These are phyloP conservation scores for Cardamine resedifolia DNA, from an alignment of 345 rosid genomes.

Conservation along the genomic window DNA sequence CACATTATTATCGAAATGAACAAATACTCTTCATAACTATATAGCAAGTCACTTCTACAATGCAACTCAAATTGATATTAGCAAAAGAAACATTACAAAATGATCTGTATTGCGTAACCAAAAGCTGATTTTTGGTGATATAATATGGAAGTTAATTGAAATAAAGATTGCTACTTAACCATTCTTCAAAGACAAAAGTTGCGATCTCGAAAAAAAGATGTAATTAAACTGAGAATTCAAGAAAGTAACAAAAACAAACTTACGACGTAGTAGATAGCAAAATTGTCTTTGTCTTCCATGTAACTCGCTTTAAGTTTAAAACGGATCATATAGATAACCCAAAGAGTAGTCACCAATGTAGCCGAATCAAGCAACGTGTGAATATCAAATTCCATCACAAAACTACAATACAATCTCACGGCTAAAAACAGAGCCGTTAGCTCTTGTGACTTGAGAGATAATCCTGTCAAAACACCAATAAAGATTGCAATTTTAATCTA, in stretches of 20 bases:
- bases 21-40: not conserved
- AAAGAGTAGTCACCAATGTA: constrained; percentile 71
- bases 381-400: constrained; percentile 92
- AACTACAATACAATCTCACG: constrained; percentile 81
- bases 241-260: constrained; percentile 24
- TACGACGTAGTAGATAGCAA: constrained; percentile 74
- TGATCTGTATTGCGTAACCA: not conserved
- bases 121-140: not conserved
- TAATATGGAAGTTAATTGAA: not conserved
- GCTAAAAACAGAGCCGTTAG: constrained; percentile 83
- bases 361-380: constrained; percentile 85
- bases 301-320: constrained; percentile 74
- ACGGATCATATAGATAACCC: constrained; percentile 91
- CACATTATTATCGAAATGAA: not conserved
- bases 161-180: not conserved
- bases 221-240: not conserved
- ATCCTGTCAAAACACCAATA: constrained; percentile 45
- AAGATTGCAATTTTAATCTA: not conserved
- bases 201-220: not conserved
- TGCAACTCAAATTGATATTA: not conserved
- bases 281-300: constrained; percentile 92
- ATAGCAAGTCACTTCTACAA: not conserved
- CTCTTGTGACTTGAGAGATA: constrained; percentile 83
- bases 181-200: not conserved
- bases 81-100: not conserved